Percentiles rank a stretch among this genome's conserved stretches.
Evolutionary conservation across 1,139 yeast genomes (phyloP).

Genomic region (Candida gigantensis): DNA sequence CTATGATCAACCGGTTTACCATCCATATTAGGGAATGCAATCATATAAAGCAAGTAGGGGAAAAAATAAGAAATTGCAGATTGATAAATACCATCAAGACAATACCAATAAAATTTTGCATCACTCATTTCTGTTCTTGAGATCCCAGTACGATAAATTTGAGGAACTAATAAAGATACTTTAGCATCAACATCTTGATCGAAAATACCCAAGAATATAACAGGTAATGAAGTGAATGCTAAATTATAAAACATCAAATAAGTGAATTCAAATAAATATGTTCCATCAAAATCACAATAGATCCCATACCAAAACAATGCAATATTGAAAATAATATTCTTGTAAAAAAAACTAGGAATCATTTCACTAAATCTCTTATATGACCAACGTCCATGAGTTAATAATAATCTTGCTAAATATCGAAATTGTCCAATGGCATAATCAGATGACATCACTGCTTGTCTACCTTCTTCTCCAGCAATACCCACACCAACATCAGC

Average conservation of each 20-base stretch:
- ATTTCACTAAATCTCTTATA: constrained; percentile 88
- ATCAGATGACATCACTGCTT: constrained; percentile 97
- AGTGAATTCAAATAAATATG: constrained; percentile 90
- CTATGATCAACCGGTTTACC: constrained; percentile 81
- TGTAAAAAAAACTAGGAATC: constrained; percentile 92
- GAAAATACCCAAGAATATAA: constrained; percentile 83
- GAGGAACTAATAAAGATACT: constrained; percentile 86
- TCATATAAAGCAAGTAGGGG: constrained; percentile 68
- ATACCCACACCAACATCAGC: constrained; percentile 99
- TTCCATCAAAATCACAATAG: constrained; percentile 82
- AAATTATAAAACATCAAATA: constrained; percentile 89
- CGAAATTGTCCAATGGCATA: constrained; percentile 96
- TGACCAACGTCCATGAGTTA: constrained; percentile 97
- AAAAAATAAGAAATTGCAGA: constrained; percentile 83
- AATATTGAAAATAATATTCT: constrained; percentile 84
- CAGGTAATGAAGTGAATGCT: constrained; percentile 94
- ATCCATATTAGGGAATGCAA: constrained; percentile 55
- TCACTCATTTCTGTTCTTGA: constrained; percentile 79
- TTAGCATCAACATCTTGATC: constrained; percentile 91
- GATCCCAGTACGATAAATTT: constrained; percentile 83
- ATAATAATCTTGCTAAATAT: constrained; percentile 69
- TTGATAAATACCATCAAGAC: constrained; percentile 87
- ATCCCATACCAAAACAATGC: constrained; percentile 94
- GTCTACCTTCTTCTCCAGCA: constrained; percentile 98
- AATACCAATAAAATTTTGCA: constrained; percentile 77